These are phyloP conservation scores for Chrysophaeum taylorii DNA, from an alignment of 352 stramenopile genomes.

Conservation along the genomic window DNA sequence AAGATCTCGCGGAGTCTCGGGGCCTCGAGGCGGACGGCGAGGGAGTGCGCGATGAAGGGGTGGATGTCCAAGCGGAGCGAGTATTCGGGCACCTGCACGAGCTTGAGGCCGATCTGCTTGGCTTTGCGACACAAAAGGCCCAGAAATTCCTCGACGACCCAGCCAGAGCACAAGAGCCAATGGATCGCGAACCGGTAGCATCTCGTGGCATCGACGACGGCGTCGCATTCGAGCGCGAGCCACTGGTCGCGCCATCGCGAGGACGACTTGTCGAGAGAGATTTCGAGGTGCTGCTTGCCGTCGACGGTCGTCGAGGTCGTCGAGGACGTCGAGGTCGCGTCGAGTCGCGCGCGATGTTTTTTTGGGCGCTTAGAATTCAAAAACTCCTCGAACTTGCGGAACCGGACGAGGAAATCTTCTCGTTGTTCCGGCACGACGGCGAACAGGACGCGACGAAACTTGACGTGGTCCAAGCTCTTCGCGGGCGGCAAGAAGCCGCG, in stretches of 20 bases:
- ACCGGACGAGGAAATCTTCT: background rate
- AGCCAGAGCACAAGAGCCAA: background rate
- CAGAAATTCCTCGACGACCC: constrained; percentile 1
- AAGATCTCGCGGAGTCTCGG: background rate
- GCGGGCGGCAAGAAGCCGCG: background rate
- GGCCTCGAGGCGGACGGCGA: background rate
- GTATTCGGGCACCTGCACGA: constrained; percentile 12
- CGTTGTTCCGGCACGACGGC: background rate
- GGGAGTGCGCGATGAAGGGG: constrained; percentile 9
- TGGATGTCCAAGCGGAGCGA: constrained; percentile 3
- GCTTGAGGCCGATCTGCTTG: background rate
- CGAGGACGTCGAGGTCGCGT: too few species aligned
- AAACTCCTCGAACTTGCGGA: constrained; percentile 5
- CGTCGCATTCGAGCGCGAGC: constrained; percentile 13
- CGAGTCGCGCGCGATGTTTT: background rate
- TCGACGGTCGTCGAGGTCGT: background rate
- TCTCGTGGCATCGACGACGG: background rate
- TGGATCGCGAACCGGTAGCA: constrained; percentile 6
- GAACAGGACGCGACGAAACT: constrained; percentile 2
- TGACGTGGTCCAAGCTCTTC: background rate
- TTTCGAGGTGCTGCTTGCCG: background rate
- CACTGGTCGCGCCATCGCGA: background rate
- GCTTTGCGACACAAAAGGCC: background rate
- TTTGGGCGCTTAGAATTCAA: background rate
- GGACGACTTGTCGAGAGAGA: background rate